A percentile compares a stretch with the other conserved stretches of the same genome.
These are phyloP conservation scores for Centaurea solstitialis DNA, from an alignment of 129 eudicot genomes.

Conservation along the genomic window DNA sequence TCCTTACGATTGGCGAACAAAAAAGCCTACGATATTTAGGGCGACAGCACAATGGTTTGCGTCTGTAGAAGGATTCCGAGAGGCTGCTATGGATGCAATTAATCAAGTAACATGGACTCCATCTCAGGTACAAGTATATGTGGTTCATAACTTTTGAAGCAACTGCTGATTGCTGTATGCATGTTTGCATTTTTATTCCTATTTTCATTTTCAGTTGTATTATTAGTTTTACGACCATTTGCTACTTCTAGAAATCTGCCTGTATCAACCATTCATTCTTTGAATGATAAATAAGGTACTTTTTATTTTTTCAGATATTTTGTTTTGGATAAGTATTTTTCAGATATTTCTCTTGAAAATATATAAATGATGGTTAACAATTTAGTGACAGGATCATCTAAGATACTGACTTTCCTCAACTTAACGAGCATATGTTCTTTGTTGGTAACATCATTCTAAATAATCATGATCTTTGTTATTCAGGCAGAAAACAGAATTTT, in stretches of 20 bases:
- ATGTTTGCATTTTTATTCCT: background rate
- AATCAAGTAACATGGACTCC: slow-evolving; percentile 84
- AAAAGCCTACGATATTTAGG: slow-evolving; percentile 97
- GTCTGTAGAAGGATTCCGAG: slow-evolving; percentile 93
- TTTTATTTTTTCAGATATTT: background rate
- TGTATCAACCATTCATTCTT: background rate
- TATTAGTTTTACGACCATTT: background rate
- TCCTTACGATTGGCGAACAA: slow-evolving; percentile 99
- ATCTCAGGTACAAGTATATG: slow-evolving; percentile 59
- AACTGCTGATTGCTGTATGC: background rate
- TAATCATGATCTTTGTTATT: background rate
- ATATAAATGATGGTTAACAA: background rate
- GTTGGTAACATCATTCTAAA: background rate
- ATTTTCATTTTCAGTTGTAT: background rate
- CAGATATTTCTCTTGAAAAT: background rate
- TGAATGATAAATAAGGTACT: background rate
- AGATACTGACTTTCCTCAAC: background rate
- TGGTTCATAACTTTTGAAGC: background rate
- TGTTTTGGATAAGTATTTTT: too few relatives aligned
- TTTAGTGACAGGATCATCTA: background rate
- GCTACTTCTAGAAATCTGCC: background rate
- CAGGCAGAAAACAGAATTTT: slow-evolving; percentile 88
- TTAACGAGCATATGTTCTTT: background rate
- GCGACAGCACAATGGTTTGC: slow-evolving; percentile 99
- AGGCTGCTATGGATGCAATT: slow-evolving; percentile 86